phyloP scores from a whole-genome alignment of 208 protist genomes.

The Porcisia deanei region DNA sequence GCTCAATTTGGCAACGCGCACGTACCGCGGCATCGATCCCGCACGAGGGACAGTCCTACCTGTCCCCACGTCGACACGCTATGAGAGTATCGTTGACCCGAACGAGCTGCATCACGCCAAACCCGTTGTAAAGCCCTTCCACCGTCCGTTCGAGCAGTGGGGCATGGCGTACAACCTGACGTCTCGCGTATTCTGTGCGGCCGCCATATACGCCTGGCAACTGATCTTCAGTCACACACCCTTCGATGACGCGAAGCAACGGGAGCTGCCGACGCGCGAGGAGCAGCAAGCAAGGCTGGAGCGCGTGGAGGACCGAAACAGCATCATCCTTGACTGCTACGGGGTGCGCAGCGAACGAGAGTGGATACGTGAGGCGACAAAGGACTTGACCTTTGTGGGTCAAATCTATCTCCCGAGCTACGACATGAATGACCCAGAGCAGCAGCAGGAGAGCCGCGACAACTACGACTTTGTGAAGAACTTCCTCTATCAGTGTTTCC shows the following conservation, averaged over 20 bases:
- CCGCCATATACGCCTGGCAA: conserved; percentile 90
- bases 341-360: conserved; percentile 73
- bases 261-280: conserved; percentile 60
- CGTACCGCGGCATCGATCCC: conserved; percentile 3
- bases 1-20: conserved; percentile 4
- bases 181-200: conserved; percentile 69
- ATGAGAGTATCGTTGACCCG: conserved; percentile 62
- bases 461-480: conserved; percentile 90
- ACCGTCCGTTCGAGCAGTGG: conserved; percentile 84
- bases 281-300: conserved; percentile 68
- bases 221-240: conserved; percentile 91
- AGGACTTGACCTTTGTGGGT: conserved; percentile 79
- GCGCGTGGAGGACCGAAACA: conserved; percentile 85
- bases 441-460: conserved; percentile 72
- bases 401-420: conserved; percentile 81
- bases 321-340: conserved; percentile 91
- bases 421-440: conserved; percentile 71
- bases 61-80: conserved; percentile 39
- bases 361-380: conserved; percentile 86
- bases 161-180: conserved; percentile 59
- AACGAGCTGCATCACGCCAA: conserved; percentile 54
- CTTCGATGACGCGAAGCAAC: conserved; percentile 90
- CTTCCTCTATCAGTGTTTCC: conserved; percentile 92
- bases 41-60: conserved; percentile 3
- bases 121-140: conserved; percentile 57